Conservation (phyloP, 2,329 filamentous ascomycete species). For the Emergomyces africanus region DNA sequence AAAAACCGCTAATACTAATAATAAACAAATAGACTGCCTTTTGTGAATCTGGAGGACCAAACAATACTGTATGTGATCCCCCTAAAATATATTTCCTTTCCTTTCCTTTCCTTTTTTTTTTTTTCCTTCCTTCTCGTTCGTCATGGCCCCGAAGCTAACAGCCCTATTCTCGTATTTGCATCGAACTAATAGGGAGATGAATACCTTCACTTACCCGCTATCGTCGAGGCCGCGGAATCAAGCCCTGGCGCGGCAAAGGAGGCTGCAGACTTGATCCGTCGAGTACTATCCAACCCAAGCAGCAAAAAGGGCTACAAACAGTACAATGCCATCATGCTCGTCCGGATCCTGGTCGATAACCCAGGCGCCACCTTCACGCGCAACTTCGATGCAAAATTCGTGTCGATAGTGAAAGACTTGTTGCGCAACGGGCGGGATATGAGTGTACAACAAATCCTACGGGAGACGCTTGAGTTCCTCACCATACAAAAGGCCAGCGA, state of each 20-base stretch:
- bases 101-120: too few species aligned
- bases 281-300: slow-evolving; percentile 65
- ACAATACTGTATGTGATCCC: slow-evolving; percentile 25
- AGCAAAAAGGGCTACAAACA: slow-evolving; percentile 55
- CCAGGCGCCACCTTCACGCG: slow-evolving; percentile 83
- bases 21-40: slow-evolving; percentile 59
- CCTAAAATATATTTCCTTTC: too few species aligned
- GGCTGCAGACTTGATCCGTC: slow-evolving; percentile 67
- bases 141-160: neutral
- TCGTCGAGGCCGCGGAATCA: slow-evolving; percentile 91
- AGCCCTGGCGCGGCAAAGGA: slow-evolving; percentile 74
- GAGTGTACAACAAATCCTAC: slow-evolving; percentile 70
- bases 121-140: too few species aligned
- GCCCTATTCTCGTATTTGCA: neutral
- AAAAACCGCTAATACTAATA: neutral
- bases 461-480: slow-evolving; percentile 73
- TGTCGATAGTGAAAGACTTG: slow-evolving; percentile 60
- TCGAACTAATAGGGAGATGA: slow-evolving; percentile 55
- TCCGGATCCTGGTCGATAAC: slow-evolving; percentile 85
- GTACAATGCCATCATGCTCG: slow-evolving; percentile 93
- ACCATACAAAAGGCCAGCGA: slow-evolving; percentile 61
- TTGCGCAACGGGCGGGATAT: slow-evolving; percentile 58
- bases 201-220: slow-evolving; percentile 79
- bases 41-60: slow-evolving; percentile 56
- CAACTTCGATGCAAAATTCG: slow-evolving; percentile 77